Percentiles rank a stretch among this genome's conserved stretches.
Conservation (phyloP, 148 eudicot species). For the Cornus florida region DNA sequence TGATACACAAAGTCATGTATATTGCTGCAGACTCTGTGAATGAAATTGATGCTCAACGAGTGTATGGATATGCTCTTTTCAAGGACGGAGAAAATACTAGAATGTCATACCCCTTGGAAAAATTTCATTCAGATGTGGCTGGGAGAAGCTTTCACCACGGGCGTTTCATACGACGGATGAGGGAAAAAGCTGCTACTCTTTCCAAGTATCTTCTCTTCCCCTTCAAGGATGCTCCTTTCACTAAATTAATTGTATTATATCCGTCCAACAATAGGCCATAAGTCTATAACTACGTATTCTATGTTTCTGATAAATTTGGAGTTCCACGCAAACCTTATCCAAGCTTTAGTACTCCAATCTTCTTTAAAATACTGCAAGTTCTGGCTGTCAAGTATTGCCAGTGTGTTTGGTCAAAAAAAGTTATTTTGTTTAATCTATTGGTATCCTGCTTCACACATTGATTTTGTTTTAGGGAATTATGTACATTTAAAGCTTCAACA, state of each 20-base stretch:
- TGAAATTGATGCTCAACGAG: slow-evolving; percentile 72
- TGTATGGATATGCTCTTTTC: slow-evolving; percentile 66
- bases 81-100: slow-evolving; percentile 61
- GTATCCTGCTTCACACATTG: too few relatives aligned
- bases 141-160: slow-evolving; percentile 87
- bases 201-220: slow-evolving; percentile 42
- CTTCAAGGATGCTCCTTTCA: not conserved
- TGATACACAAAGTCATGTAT: not conserved
- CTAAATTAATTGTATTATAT: too few relatives aligned
- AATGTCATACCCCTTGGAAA: slow-evolving; percentile 65
- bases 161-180: slow-evolving; percentile 73
- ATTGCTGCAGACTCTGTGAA: slow-evolving; percentile 54
- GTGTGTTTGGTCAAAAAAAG: not conserved
- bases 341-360: not conserved
- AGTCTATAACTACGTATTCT: not conserved
- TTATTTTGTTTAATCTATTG: too few relatives aligned
- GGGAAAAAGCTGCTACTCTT: slow-evolving; percentile 64
- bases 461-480: too few relatives aligned
- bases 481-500: too few relatives aligned
- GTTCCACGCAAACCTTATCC: not conserved
- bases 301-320: not conserved
- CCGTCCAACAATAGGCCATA: not conserved
- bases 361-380: not conserved
- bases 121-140: slow-evolving; percentile 55
- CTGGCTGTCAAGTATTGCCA: not conserved